phyloP scores from a whole-genome alignment of 139 green algal species.

The Picochlorum sp. region DNA sequence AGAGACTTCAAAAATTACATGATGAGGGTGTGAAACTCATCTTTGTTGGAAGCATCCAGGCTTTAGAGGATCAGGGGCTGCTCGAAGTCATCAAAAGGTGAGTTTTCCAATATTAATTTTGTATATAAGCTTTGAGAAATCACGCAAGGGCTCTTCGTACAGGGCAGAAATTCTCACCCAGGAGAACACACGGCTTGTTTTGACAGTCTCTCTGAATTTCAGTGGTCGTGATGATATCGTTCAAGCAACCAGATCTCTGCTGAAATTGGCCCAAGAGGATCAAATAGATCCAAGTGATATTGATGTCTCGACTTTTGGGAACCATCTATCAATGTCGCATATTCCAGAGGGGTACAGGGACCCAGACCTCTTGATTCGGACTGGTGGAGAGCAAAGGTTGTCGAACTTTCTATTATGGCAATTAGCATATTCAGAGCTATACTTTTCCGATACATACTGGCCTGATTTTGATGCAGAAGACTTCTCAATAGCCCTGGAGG shows the following conservation, averaged over 20 bases:
- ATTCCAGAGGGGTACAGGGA: conserved; percentile 15
- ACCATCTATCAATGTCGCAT: conserved; percentile 11
- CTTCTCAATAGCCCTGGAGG: conserved; percentile 30
- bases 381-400: conserved; percentile 54
- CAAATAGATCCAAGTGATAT: conserved; percentile 26
- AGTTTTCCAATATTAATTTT: too few species aligned
- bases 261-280: too few species aligned
- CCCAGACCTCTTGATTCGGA: conserved; percentile 60
- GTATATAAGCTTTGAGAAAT: too few species aligned
- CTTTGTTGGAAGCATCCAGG: not conserved
- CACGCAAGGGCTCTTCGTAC: not conserved
- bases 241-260: too few species aligned
- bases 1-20: conserved; percentile 7
- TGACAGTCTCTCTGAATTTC: conserved; percentile 56
- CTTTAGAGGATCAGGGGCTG: not conserved
- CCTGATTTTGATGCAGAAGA: conserved; percentile 51
- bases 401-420: conserved; percentile 68
- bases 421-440: conserved; percentile 57
- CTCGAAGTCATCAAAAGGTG: not conserved
- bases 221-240: conserved; percentile 51
- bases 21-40: not conserved
- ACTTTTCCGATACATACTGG: conserved; percentile 48
- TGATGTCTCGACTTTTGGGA: conserved; percentile 4
- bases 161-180: conserved; percentile 35
- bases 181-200: conserved; percentile 30